Base-by-base conservation (phyloP, 495 filamentous ascomycete species). In the Trichoderma asperelloides region DNA sequence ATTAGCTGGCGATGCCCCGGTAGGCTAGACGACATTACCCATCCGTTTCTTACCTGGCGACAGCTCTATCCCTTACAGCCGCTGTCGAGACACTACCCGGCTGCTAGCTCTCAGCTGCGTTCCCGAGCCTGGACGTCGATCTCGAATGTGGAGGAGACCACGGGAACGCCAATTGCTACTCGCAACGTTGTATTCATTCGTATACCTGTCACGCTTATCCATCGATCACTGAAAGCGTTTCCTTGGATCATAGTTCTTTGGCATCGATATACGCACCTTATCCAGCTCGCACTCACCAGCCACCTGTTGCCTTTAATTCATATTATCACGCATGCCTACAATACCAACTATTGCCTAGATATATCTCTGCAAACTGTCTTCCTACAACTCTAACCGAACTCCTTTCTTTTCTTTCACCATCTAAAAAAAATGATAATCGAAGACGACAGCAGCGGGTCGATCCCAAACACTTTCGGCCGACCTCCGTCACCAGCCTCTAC, bases 401-500 rank as follows among this genome's bases (percentile, higher is more conserved):
- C 55, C 25, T 21, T 13, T 28, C 55, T 13, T 9, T 16, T 21
- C 16, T 18, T 18, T 4, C 12, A 9, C 2, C 27, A 13, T 55
- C 16, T 5, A 60, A 3, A 27, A 60, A 60, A 3, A 27, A 60
- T 30, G 12, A 60, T 60, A 12, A 13, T 30, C 25, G 55, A 60
- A 30, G 55, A 60, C 55, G 55, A 60, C 55, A 60, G 55, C 9
- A 30, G 27, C 55, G 55, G 25, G 25, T 25, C 55, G 25, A 7
- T 27, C n/a, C 55, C 23, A 60, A 28, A 5, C 7, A 23, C 12
- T 18, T 2, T 3, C 27, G 9, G 6, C 28, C 25, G 55, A 12
- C 55, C 55, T 60, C 55, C 55, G 16, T 30, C 66, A 27, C 39
- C 66, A 21, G 62, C 57, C 23, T 63, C 65, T n/a, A 66, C 43